A percentile compares a stretch with the other conserved stretches of the same genome.
Conservation (phyloP, 1,284 basidiomycete species). For the Cryptococcus sp. region DNA sequence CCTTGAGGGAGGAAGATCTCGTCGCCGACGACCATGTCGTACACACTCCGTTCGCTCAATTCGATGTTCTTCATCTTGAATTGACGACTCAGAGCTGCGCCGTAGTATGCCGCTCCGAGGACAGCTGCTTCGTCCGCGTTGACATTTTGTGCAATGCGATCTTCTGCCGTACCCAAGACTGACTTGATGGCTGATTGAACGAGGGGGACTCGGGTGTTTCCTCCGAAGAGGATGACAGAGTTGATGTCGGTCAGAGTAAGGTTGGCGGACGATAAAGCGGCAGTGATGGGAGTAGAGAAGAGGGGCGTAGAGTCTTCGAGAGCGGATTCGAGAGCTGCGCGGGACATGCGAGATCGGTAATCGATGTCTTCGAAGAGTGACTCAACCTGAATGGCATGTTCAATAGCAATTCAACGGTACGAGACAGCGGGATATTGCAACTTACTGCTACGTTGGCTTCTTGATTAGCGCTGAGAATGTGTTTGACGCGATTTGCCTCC, state of each 20-base stretch:
- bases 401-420: not conserved
- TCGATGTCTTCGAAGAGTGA: constrained; percentile 88
- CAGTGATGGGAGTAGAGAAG: constrained; percentile 73
- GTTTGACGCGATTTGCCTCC: constrained; percentile 88
- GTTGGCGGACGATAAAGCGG: constrained; percentile 71
- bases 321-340: constrained; percentile 76
- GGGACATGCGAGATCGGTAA: constrained; percentile 74
- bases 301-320: constrained; percentile 60
- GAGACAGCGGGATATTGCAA: constrained; percentile 5
- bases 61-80: constrained; percentile 97
- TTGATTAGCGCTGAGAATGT: constrained; percentile 88
- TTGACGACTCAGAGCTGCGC: constrained; percentile 82
- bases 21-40: constrained; percentile 56
- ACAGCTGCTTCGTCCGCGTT: constrained; percentile 98
- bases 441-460: constrained; percentile 72
- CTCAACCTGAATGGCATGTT: constrained; percentile 64
- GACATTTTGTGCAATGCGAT: constrained; percentile 87
- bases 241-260: constrained; percentile 69
- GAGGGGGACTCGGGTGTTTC: constrained; percentile 86
- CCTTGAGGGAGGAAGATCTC: constrained; percentile 70
- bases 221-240: constrained; percentile 89
- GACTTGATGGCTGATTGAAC: constrained; percentile 78
- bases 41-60: constrained; percentile 69
- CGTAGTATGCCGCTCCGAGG: constrained; percentile 89
- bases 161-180: constrained; percentile 69